Base-by-base conservation (phyloP, 805 yeast species). In the Starmerella etchellsii region DNA sequence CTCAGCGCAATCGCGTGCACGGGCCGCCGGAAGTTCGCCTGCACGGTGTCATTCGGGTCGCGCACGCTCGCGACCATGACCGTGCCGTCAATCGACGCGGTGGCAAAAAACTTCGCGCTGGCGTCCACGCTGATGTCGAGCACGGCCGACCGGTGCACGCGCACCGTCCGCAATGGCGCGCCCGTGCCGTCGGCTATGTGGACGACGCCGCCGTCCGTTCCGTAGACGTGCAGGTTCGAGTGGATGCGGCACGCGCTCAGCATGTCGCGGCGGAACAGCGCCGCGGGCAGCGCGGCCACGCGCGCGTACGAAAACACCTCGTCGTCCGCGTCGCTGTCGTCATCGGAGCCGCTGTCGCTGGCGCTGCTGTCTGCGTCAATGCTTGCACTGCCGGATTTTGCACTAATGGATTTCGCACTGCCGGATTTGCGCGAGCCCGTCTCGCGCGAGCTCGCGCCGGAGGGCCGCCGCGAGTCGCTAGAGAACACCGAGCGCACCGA, bases 31-130 rank as follows among this genome's bases (percentile, higher is more conserved):
- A 85, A 81, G 59, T 87, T 94, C 50, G 73, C 78, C 2, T 84
- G 85, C 0, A 70, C 65, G 2, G 80, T 73, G 50, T 80, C 91
- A 4, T 65, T 61, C 16, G 72, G 73, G 47, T 78, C 81, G 1
- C 48, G 43, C 1, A 82, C 63, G 2, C 85, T 71, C 0, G 95
- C 91, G 4, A 84, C 71, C 1, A 84, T 84, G 0, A 88, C 80
- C 0, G 94, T 81, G 0, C 98, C 98, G 56, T 91, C 98, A 65
- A 88, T 78, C 0, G 96, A 84, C 0, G 87, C 95, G 0, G 94
- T 77, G 0, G 91, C 93, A 44, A 91, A 74, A 53, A 69, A 74
- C 15, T 23, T 15, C 8, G 60, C 60, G 0, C 93, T 91, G 54
- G 83, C 93, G 34, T 38, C 30, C 1, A 80, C 68, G 40, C 76